Base-by-base conservation (phyloP, 176 grass and related monocot genomes). In the Musa itinerans region DNA sequence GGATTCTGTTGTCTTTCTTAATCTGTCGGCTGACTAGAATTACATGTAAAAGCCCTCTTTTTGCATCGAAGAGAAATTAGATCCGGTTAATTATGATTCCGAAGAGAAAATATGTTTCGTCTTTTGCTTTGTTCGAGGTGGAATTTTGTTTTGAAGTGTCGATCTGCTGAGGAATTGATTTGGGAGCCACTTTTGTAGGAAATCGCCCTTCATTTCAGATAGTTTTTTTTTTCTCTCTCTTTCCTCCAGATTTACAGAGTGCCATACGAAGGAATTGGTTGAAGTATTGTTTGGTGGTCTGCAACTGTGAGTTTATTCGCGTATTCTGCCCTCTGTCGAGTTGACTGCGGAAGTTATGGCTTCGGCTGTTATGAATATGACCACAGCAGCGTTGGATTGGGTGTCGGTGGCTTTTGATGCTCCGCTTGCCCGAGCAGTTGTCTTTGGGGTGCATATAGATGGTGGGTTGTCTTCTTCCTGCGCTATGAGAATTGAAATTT, bases 361-460 rank as follows among this genome's bases (percentile, higher is more conserved):
- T 77, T 82, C 74, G 79, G 79, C 85, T 16, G 52, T 93, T 53
- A 83, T 89, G 78, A 97, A 91, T 67, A 70, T 87, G 78, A 97
- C 90, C 2, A 80, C 80, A 9, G 81, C 80, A 43, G 84, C 77
- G 34, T 65, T 92, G 54, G 79, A 84, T 70, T 85, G 90, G 77
- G 74, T 93, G 57, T 92, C 93, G 25, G 79, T 83, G 50, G 88
- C 84, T 57, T 91, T 91, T 72, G 92, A 93, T 25, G 88, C 84
- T 8, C 94, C 90, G 56, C 70, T 88, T 68, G 88, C 94, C 53
- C 71, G 84, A 63, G 90, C 90, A 0, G 94, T 93, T 84, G 84
- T 98, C 76, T 93, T 98, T 15, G 90, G 94, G 50, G 82, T 98
- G 68, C 94, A 87, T 70, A 91, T 98, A 55, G 94, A 98, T 82